These are phyloP conservation scores for Didymosphaeria variabile DNA, from an alignment of 2,329 filamentous ascomycete genomes.

Conservation along the genomic window DNA sequence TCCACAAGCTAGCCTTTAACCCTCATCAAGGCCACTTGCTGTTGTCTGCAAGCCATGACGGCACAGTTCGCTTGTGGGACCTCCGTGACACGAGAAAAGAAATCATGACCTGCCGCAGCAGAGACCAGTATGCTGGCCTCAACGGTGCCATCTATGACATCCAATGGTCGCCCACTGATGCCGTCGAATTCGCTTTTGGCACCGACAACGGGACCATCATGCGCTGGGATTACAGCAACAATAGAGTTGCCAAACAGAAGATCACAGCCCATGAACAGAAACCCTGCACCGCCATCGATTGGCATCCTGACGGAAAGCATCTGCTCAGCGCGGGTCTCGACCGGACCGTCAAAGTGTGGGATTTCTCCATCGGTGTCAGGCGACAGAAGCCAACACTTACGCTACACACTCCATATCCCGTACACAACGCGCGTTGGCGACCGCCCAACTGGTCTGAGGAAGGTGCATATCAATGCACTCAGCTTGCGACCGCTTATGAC, in stretches of 20 bases:
- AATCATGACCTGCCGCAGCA: slow-evolving; percentile 63
- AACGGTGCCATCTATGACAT: slow-evolving; percentile 70
- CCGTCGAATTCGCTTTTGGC: slow-evolving; percentile 69
- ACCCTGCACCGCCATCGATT: slow-evolving; percentile 69
- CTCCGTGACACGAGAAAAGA: slow-evolving; percentile 63
- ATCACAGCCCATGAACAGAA: slow-evolving; percentile 68
- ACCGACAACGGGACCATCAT: slow-evolving; percentile 71
- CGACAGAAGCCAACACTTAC: slow-evolving; percentile 67
- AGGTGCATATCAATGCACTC: slow-evolving; percentile 67
- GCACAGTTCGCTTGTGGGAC: slow-evolving; percentile 71
- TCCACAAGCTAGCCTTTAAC: slow-evolving; percentile 72
- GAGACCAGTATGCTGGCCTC: slow-evolving; percentile 63
- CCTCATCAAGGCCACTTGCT: slow-evolving; percentile 68
- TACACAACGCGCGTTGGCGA: slow-evolving; percentile 70
- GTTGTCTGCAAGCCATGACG: slow-evolving; percentile 72
- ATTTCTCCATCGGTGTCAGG: slow-evolving; percentile 65
- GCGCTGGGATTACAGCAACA: slow-evolving; percentile 69
- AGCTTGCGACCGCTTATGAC: slow-evolving; percentile 70
- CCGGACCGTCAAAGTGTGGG: slow-evolving; percentile 70
- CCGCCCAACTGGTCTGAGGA: slow-evolving; percentile 66
- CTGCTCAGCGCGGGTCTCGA: slow-evolving; percentile 70
- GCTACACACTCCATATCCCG: slow-evolving; percentile 68
- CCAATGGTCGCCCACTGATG: slow-evolving; percentile 71
- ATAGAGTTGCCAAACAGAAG: slow-evolving; percentile 65
- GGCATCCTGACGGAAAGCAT: slow-evolving; percentile 73